Evolutionary conservation across 257 asterid species (phyloP).

Genomic region (Salvia miltiorrhiza): DNA sequence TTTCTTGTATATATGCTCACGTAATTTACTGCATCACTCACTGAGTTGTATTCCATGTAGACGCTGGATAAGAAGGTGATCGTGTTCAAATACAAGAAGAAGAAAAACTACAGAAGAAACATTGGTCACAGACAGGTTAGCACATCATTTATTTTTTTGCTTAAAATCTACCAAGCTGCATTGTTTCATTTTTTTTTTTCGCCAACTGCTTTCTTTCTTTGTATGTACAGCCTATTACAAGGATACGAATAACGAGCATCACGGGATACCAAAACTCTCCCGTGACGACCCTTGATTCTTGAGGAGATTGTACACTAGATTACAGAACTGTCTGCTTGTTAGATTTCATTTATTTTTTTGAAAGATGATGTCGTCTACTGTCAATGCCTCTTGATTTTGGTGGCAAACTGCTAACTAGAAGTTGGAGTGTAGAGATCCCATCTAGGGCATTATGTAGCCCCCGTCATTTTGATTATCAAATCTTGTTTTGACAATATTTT

Average conservation of each 20-base stretch:
- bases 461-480: conserved; percentile 11
- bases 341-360: conserved; percentile 14
- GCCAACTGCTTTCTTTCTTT: not conserved
- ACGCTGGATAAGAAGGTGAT: conserved; percentile 77
- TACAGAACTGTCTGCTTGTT: not conserved
- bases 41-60: conserved; percentile 30
- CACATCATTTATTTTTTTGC: not conserved
- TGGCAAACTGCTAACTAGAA: not conserved
- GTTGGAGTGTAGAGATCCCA: conserved; percentile 13
- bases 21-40: conserved; percentile 13
- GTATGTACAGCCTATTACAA: conserved; percentile 74
- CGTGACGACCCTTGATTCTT: conserved; percentile 44
- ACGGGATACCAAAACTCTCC: conserved; percentile 85
- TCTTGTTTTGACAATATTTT: not conserved
- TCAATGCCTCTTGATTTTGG: conserved; percentile 13
- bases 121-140: conserved; percentile 95
- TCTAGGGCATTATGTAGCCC: not conserved
- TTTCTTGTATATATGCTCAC: not conserved
- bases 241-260: conserved; percentile 81
- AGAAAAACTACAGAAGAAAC: conserved; percentile 84
- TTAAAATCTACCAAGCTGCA: too few relatives aligned
- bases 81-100: conserved; percentile 86
- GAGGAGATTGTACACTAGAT: conserved; percentile 19
- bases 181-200: too few relatives aligned
- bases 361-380: conserved; percentile 22